Conservation (phyloP, 495 filamentous ascomycete genomes). For the Echria macrotheca region DNA sequence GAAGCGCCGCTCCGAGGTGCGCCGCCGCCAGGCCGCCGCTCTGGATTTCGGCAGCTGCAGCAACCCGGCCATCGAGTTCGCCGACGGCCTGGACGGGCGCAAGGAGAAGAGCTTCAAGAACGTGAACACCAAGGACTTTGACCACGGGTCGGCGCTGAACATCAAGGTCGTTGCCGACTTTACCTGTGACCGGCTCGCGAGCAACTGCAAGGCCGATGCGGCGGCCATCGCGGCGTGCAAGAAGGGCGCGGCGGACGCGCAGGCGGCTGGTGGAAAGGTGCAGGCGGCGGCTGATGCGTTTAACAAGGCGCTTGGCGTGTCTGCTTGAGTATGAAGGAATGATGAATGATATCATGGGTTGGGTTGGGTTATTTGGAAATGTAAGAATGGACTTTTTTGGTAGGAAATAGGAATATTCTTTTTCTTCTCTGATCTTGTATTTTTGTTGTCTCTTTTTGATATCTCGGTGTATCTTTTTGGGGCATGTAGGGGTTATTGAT, state of each 20-base stretch:
- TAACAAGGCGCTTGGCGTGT: slow-evolving; percentile 42
- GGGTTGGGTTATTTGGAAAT: too few species aligned
- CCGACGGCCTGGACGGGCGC: slow-evolving; percentile 46
- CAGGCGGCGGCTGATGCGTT: slow-evolving; percentile 58
- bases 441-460: too few species aligned
- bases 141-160: slow-evolving; percentile 53
- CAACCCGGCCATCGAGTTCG: slow-evolving; percentile 52
- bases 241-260: slow-evolving; percentile 36
- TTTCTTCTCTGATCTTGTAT: too few species aligned
- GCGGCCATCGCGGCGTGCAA: slow-evolving; percentile 45
- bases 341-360: too few species aligned
- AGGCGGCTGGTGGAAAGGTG: slow-evolving; percentile 22
- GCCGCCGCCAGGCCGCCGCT: slow-evolving; percentile 20
- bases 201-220: slow-evolving; percentile 47
- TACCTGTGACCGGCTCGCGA: slow-evolving; percentile 49
- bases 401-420: too few species aligned
- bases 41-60: slow-evolving; percentile 46
- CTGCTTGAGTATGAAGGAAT: too few species aligned
- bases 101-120: slow-evolving; percentile 48
- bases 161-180: slow-evolving; percentile 51
- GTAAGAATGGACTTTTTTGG: too few species aligned
- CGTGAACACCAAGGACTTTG: slow-evolving; percentile 48
- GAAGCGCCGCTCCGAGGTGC: slow-evolving; percentile 18
- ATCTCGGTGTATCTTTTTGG: too few species aligned
- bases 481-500: too few species aligned